Conservation (phyloP, 2,329 filamentous ascomycete genomes). For the Botrytis medusae region DNA sequence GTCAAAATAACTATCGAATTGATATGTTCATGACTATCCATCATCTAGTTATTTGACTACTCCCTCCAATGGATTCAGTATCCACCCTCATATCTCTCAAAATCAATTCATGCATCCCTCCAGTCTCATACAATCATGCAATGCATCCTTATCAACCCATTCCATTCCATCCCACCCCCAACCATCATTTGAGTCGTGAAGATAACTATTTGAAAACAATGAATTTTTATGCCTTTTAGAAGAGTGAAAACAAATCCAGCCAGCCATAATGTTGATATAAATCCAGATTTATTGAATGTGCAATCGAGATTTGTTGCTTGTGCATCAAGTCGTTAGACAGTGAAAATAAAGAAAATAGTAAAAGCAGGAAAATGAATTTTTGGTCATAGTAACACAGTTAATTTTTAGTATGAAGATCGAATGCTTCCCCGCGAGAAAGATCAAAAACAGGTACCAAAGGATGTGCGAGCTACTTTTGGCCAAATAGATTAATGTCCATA, state of each 20-base stretch:
- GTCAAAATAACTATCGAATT: constrained; percentile 9
- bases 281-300: constrained; percentile 22
- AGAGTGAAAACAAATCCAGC: constrained; percentile 18
- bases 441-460: constrained; percentile 14
- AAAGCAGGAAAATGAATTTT: constrained; percentile 15
- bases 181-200: constrained; percentile 20
- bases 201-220: constrained; percentile 26
- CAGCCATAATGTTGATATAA: constrained; percentile 18
- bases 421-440: neutral
- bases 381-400: constrained; percentile 20
- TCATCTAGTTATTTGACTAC: constrained; percentile 1
- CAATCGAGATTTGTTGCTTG: constrained; percentile 20
- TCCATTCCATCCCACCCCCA: constrained; percentile 18
- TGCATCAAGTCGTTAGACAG: constrained; percentile 15
- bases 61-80: constrained; percentile 11
- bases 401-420: constrained; percentile 16
- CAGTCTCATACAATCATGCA: constrained; percentile 19
- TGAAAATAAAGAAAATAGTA: constrained; percentile 21
- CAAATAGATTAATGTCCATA: constrained; percentile 37
- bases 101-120: constrained; percentile 16
- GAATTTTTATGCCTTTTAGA: constrained; percentile 19
- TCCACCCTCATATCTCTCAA: constrained; percentile 10
- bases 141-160: constrained; percentile 19
- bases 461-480: constrained; percentile 11
- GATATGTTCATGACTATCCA: constrained; percentile 17